Evolutionary conservation across 2,329 filamentous ascomycete genomes (phyloP).

Genomic region (Mycosphaerella sp.): DNA sequence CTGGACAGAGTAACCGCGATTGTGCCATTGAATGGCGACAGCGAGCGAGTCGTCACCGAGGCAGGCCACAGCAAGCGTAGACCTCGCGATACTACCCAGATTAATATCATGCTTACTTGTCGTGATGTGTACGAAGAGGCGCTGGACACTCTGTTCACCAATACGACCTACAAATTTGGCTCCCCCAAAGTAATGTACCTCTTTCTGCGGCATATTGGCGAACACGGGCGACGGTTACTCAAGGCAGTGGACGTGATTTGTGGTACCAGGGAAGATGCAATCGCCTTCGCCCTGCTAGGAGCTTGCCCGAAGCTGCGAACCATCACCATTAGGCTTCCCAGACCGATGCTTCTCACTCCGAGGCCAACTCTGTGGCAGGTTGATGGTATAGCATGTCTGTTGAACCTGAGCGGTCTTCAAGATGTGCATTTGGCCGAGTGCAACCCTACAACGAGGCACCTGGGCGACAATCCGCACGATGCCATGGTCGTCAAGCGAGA

Average conservation of each 20-base stretch:
- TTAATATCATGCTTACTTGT: conserved; percentile 40
- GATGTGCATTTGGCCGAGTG: conserved; percentile 22
- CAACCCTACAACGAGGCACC: conserved; percentile 6
- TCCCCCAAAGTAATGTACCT: conserved; percentile 43
- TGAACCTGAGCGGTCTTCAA: conserved; percentile 26
- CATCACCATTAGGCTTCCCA: conserved; percentile 23
- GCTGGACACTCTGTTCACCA: conserved; percentile 41
- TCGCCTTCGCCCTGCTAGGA: conserved; percentile 29
- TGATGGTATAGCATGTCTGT: conserved; percentile 26
- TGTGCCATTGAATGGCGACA: conserved; percentile 23
- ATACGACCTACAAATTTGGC: conserved; percentile 43
- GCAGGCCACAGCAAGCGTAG: conserved; percentile 20
- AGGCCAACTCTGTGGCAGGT: conserved; percentile 24
- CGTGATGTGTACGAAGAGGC: conserved; percentile 40
- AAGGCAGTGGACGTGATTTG: conserved; percentile 24
- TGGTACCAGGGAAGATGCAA: conserved; percentile 28
- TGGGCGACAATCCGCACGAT: conserved; percentile 22
- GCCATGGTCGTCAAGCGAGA: conserved; percentile 21
- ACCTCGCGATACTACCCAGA: conserved; percentile 37
- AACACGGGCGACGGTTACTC: conserved; percentile 23
- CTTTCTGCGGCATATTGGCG: conserved; percentile 30
- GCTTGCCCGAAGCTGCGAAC: conserved; percentile 23
- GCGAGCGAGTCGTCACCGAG: conserved; percentile 26
- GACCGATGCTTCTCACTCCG: conserved; percentile 20
- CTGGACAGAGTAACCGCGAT: conserved; percentile 23